phyloP scores from a whole-genome alignment of 257 asterid species.

The Misopates orontium region DNA sequence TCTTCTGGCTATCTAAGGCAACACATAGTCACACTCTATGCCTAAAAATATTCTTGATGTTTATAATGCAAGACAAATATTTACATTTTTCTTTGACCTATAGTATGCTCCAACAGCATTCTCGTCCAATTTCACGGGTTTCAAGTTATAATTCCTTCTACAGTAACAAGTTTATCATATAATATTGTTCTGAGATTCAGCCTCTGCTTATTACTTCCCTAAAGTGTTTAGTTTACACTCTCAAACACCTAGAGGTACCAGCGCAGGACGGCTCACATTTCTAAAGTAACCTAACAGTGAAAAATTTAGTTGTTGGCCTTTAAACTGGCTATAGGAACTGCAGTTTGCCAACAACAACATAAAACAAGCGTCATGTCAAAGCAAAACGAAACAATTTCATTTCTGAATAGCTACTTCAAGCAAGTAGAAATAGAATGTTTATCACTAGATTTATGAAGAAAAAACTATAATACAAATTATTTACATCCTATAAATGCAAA shows the following conservation, averaged over 20 bases:
- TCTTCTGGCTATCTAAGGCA: constrained; percentile 2
- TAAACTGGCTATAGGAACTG: background rate
- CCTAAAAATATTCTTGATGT: background rate
- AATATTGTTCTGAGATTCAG: background rate
- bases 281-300: background rate
- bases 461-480: background rate
- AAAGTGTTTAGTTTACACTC: background rate
- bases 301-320: background rate
- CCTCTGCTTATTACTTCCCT: background rate
- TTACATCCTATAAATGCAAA: constrained; percentile 10
- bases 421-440: constrained; percentile 4
- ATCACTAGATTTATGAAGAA: constrained; percentile 16
- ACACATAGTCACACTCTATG: background rate
- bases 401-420: constrained; percentile 13
- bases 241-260: constrained; percentile 8
- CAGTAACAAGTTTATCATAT: background rate
- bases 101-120: background rate
- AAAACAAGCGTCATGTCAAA: background rate
- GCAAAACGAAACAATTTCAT: constrained; percentile 8
- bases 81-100: background rate
- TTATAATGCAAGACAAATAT: background rate
- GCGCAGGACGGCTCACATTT: background rate
- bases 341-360: background rate
- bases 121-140: background rate
- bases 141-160: too few relatives aligned